Base-by-base conservation (phyloP, 202 grass and related monocot species). In the Dendrocalamus latiflorus region DNA sequence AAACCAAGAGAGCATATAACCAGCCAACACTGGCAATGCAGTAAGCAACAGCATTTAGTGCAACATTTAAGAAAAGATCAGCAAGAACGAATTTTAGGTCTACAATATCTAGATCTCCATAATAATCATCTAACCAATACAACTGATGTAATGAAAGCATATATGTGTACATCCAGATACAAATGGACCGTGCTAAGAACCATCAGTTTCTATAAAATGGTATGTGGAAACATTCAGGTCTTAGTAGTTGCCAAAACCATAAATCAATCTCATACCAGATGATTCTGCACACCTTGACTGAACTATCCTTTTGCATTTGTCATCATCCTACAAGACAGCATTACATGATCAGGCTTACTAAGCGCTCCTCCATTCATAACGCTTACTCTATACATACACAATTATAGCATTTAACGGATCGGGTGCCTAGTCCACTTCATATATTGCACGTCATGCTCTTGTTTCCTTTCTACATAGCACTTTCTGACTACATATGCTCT, bases 231-330 rank as follows among this genome's bases (percentile, higher is more conserved):
- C 49, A 72, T 12, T 33, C 14, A 74, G 61, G 8, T 74, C 18
- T 67, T 36, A 34, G 24, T 45, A 39, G 28, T 45, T 76, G 6
- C 36, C 30, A 74, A 83, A 62, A 89, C 8, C n/a, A 76, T 28
- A n/a, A 64, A 65, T 68, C 6, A 82, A 65, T 81, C 76, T 18
- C 74, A 22, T 83, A 98, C 95, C 90, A 70, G 90, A 89, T 76
- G 95, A 85, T 83, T 87, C 75, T 38, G 50, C 83, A 80, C 36
- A 78, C 68, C 84, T 90, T 56, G 90, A 87, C 85, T 21, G 79
- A 15, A 54, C 48, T 38, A 91, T 26, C 82, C 72, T 80, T 77
- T 86, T 70, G 0, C 59, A 55, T 80, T 47, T 62, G 53, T 57
- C 71, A 45, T 42, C 59, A 86, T 70, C 82, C 95, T 98, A 65